Percentiles rank a stretch among this genome's conserved stretches.
Conservation (phyloP, 768 basidiomycete species). For the Boletellus emodensis region DNA sequence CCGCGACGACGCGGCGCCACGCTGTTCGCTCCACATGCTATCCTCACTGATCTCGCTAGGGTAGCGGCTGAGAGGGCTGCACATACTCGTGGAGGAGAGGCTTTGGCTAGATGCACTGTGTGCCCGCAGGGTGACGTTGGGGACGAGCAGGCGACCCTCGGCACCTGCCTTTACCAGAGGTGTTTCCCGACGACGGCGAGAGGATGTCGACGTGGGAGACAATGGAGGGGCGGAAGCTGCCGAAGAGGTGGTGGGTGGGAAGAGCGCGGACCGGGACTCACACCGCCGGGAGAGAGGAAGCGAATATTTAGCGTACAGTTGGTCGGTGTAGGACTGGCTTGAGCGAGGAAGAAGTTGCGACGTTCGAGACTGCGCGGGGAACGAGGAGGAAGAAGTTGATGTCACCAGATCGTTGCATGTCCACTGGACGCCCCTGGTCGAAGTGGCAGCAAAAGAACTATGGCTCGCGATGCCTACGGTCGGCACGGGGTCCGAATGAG, state of each 20-base stretch:
- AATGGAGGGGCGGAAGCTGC: conserved; percentile 36
- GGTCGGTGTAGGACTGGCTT: conserved; percentile 36
- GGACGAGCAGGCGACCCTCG: conserved; percentile 61
- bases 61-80: conserved; percentile 39
- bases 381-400: conserved; percentile 23
- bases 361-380: conserved; percentile 22
- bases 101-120: conserved; percentile 35
- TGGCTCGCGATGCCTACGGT: conserved; percentile 27
- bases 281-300: conserved; percentile 53
- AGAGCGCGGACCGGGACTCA: conserved; percentile 45
- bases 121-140: conserved; percentile 35
- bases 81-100: conserved; percentile 24
- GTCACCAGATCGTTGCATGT: conserved; percentile 34
- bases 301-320: conserved; percentile 53
- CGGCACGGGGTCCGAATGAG: conserved; percentile 36
- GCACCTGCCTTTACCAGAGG: conserved; percentile 55
- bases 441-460: conserved; percentile 46
- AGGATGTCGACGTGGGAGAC: conserved; percentile 33
- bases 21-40: conserved; percentile 28
- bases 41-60: conserved; percentile 39
- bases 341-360: conserved; percentile 25
- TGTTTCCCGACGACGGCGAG: conserved; percentile 44
- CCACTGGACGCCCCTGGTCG: conserved; percentile 50
- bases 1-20: conserved; percentile 28
- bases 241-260: conserved; percentile 32